Conservation (phyloP, 352 stramenopile genomes). For the Elongisporangium prolatum region DNA sequence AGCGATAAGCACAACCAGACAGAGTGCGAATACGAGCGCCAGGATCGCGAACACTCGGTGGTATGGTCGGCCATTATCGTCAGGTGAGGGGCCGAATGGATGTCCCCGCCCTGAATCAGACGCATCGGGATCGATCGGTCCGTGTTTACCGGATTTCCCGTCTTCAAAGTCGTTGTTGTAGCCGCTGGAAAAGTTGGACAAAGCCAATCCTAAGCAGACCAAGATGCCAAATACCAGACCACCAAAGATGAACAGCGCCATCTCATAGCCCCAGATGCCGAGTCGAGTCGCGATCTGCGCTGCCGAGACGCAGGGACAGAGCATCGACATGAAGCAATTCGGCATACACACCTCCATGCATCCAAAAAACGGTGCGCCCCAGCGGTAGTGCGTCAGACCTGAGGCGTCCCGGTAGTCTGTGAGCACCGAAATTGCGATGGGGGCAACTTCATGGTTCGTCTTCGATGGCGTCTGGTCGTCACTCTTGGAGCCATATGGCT, state of each 20-base stretch:
- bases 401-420: background rate
- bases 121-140: background rate
- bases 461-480: background rate
- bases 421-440: background rate
- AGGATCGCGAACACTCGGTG: background rate
- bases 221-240: slow-evolving; percentile 28
- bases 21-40: background rate
- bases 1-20: background rate
- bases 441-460: background rate
- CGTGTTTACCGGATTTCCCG: background rate
- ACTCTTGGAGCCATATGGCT: background rate
- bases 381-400: slow-evolving; percentile 2
- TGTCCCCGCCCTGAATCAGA: background rate
- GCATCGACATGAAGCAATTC: slow-evolving; percentile 43
- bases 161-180: slow-evolving; percentile 8
- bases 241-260: slow-evolving; percentile 25
- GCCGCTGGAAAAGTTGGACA: background rate
- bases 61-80: background rate
- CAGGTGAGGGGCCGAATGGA: background rate
- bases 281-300: slow-evolving; percentile 32
- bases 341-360: slow-evolving; percentile 35
- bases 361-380: slow-evolving; percentile 23
- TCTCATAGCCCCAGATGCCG: slow-evolving; percentile 22
- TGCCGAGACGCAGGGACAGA: slow-evolving; percentile 32
- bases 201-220: slow-evolving; percentile 24